phyloP scores from a whole-genome alignment of 345 rosid species.

The Crucihimalaya himalaica region DNA sequence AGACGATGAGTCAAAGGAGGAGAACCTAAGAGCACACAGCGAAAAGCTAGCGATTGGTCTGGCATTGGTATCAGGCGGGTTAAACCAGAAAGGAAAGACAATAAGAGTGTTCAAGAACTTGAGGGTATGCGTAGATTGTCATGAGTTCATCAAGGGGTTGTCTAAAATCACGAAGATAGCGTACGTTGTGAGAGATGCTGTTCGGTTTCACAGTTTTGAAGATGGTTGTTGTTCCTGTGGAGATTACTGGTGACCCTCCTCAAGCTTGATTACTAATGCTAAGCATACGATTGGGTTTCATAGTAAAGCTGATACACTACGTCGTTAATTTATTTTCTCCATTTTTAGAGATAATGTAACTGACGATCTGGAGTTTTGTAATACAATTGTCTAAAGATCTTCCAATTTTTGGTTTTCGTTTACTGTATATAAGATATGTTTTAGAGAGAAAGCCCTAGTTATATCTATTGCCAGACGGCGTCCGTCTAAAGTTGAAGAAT shows the following conservation, averaged over 20 bases:
- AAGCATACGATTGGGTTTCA: conserved; percentile 2
- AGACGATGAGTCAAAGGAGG: conserved; percentile 78
- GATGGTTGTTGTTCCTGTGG: conserved; percentile 68
- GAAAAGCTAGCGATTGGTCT: conserved; percentile 87
- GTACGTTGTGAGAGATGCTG: conserved; percentile 79
- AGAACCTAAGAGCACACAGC: conserved; percentile 76
- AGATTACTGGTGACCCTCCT: conserved; percentile 58
- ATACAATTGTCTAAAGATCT: no score
- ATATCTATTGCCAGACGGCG: no score
- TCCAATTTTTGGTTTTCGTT: no score
- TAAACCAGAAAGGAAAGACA: conserved; percentile 43
- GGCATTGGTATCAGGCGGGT: conserved; percentile 56
- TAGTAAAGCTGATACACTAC: no score
- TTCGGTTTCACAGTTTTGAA: conserved; percentile 75
- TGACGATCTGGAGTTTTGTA: no score
- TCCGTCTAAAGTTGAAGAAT: no score
- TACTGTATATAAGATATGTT: no score
- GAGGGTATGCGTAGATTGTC: conserved; percentile 85
- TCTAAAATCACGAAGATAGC: conserved; percentile 53
- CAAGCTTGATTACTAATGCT: not conserved
- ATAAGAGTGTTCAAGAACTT: conserved; percentile 78
- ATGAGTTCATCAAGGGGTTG: conserved; percentile 73
- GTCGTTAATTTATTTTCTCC: no score
- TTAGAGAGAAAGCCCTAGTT: no score
- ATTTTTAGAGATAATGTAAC: no score